Base-by-base conservation (phyloP, 768 basidiomycete genomes). In the Mycena filopes region DNA sequence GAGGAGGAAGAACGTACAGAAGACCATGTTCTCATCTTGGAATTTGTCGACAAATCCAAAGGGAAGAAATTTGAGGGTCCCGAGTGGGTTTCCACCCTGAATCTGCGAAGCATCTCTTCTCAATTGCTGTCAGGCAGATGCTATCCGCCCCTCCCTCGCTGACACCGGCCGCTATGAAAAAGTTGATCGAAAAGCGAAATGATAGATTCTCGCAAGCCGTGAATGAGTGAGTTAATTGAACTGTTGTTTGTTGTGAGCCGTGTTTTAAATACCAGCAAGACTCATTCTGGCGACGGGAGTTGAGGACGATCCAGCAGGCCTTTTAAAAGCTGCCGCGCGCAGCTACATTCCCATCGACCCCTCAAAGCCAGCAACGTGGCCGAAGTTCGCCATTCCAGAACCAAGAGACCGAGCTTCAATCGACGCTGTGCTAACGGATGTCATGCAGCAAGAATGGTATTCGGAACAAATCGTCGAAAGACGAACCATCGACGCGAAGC, bases 321-420 rank as follows among this genome's bases (percentile, higher is more conserved):
- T 95, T 12, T 74, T 96, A 9, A 83, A 89, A 73, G 83, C 84
- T 8, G 93, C 92, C 25, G 90, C 89, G 3, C 81, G 80, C 26
- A 87, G 88, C 28, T 89, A 92, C 67, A 81, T 96, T 12, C 95
- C 95, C 3, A 79, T 91, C 28, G 82, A 91, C 68, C 89, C 90
- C 8, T 76, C 42, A 58, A 57, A 55, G 15, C 60, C 49, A 47
- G 68, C 49, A n/a, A 18, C 60, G 5, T 66, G 45, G 49, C 53
- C 28, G 15, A 62, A 55, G 11, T 68, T 83, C 29, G 56, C 67
- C 15, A 67, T 79, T 55, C 84, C 84, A 16, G 75, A 76, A n/a
- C 73, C 84, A 3, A 77, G 82, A 26, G 77, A 85, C 28, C 83
- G 94, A 20, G 86, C 84, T 28, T 78, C 89, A 1, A 86, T 95